phyloP scores from a whole-genome alignment of 352 stramenopile species.

The Pythium rhizo-oryzae region DNA sequence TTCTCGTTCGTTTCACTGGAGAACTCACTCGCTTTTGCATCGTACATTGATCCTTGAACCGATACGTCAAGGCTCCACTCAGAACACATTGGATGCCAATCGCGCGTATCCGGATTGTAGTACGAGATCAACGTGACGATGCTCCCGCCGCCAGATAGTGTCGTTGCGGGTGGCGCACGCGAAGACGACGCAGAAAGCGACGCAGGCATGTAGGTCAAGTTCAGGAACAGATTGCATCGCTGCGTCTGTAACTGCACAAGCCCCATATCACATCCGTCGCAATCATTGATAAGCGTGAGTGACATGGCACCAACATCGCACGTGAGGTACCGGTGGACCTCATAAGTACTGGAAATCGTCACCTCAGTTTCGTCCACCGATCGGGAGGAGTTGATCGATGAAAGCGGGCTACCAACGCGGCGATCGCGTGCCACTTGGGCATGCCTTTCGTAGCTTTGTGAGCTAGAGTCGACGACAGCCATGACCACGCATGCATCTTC shows the following conservation, averaged over 20 bases:
- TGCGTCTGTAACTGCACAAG: constrained; percentile 76
- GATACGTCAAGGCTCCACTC: constrained; percentile 77
- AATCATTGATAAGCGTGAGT: constrained; percentile 86
- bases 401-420: constrained; percentile 3
- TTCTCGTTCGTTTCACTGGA: constrained; percentile 31
- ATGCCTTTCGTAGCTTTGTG: constrained; percentile 33
- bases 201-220: constrained; percentile 52
- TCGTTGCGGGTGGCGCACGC: constrained; percentile 38
- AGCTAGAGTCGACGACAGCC: constrained; percentile 51
- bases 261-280: constrained; percentile 86
- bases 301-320: constrained; percentile 66
- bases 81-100: constrained; percentile 82
- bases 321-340: constrained; percentile 81
- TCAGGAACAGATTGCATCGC: constrained; percentile 74
- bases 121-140: constrained; percentile 72
- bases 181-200: constrained; percentile 14
- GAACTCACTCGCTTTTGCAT: constrained; percentile 8
- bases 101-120: constrained; percentile 81
- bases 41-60: constrained; percentile 52
- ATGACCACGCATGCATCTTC: constrained; percentile 65
- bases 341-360: constrained; percentile 21
- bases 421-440: constrained; percentile 17
- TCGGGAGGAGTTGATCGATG: constrained; percentile 22
- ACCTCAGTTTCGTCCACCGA: background rate
- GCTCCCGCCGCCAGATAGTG: constrained; percentile 66